Base-by-base conservation (phyloP, 352 stramenopile genomes). In the Phytophthora sansomeana region DNA sequence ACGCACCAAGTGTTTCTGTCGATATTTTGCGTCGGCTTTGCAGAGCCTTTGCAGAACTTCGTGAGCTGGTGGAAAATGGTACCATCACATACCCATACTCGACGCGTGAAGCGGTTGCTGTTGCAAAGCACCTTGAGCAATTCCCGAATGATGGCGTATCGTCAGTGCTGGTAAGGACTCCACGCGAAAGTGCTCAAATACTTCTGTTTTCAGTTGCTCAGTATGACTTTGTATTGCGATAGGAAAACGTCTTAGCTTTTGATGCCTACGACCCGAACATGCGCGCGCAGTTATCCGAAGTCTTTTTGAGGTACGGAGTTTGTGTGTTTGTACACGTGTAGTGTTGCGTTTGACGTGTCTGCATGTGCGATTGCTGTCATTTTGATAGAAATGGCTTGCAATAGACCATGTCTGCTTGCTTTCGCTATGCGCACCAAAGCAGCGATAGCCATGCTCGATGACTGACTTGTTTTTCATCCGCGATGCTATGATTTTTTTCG, bases 191-290 rank as follows among this genome's bases (percentile, higher is more conserved):
- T 9, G 46, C 11, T 19, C 9, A 29, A 46, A 6, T 61, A 39
- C 17, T n/a, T n/a, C n/a, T 21, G 14, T 19, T 6, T 46, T 33
- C 35, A 36, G 35, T 6, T 39, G n/a, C 52, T 38, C 8, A 49
- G 7, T 33, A 8, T 32, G 17, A 11, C 28, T 44, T 32, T 36
- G 30, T 6, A 32, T n/a, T 39, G 19, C 41, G 75, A 53, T 62
- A 99, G 68, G 82, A 97, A 64, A 99, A 99, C 67, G 91, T 99
- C 14, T 74, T 99, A 21, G 93, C 92, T 11, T 98, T 99, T 68
- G 97, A 99, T 38, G 79, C 77, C 3, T 97, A 94, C 64, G 87
- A 94, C 63, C 71, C 70, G 30, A 85, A 87, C 53, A 75, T 95
- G 55, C 86, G 86, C 42, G 78, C 80, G 54, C 76, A 92, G 30